Percentiles rank a stretch among this genome's conserved stretches.
Conservation (phyloP, 225 moss, liverwort and hornwort genomes). For the Physcomitrium patens region DNA sequence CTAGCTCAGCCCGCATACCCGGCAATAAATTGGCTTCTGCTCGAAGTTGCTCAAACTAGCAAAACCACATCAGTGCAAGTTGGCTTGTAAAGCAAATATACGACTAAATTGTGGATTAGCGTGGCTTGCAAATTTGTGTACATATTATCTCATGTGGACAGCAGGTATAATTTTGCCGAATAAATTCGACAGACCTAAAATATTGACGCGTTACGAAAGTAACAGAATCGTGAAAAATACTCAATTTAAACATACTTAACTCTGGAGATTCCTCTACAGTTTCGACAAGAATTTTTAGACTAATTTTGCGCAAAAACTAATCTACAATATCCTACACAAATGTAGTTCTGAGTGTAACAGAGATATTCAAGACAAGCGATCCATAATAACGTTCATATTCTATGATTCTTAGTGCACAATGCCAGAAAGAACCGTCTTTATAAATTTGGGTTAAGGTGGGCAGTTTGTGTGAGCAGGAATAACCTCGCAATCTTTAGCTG, state of each 20-base stretch:
- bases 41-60: constrained; percentile 80
- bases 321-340: not conserved
- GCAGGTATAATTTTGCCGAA: too few species aligned
- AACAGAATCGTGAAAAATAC: too few species aligned
- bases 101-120: not conserved
- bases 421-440: not conserved
- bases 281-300: too few species aligned
- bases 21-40: constrained; percentile 80
- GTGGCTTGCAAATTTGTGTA: not conserved
- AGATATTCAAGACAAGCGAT: not conserved
- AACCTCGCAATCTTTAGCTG: not conserved
- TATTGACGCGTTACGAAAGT: too few species aligned
- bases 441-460: not conserved
- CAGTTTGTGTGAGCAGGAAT: not conserved
- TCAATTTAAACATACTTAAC: too few species aligned
- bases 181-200: too few species aligned
- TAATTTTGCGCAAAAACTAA: too few species aligned
- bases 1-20: constrained; percentile 94
- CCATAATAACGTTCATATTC: not conserved
- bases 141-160: too few species aligned
- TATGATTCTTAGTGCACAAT: not conserved
- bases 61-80: constrained; percentile 29
- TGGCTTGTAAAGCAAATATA: constrained; percentile 19
- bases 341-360: constrained; percentile 2
- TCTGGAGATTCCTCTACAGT: too few species aligned